Conservation (phyloP, 495 filamentous ascomycete genomes). For the Talaromyces trachyspermus region DNA sequence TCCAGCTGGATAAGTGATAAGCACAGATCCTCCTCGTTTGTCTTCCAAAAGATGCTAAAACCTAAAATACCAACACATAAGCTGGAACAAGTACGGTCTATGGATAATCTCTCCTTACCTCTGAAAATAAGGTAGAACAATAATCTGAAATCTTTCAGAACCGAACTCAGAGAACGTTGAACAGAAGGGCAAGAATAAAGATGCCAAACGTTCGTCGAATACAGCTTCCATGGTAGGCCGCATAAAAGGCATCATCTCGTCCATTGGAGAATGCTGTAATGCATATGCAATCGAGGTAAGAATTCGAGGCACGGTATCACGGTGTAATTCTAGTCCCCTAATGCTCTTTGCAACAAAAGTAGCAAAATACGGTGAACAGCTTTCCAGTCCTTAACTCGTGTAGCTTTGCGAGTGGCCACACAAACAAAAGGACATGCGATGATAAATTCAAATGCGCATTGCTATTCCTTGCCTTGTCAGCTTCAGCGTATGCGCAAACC, state of each 20-base stretch:
- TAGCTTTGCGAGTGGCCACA: slow-evolving; percentile 68
- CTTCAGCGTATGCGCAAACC: slow-evolving; percentile 44
- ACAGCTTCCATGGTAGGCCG: slow-evolving; percentile 55
- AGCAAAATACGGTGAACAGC: slow-evolving; percentile 50
- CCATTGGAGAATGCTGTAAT: slow-evolving; percentile 70
- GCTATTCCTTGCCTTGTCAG: slow-evolving; percentile 20
- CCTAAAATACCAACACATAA: slow-evolving; percentile 24
- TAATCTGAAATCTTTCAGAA: slow-evolving; percentile 63
- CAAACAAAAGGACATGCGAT: slow-evolving; percentile 59
- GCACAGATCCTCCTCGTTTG: slow-evolving; percentile 60
- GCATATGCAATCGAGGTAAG: slow-evolving; percentile 58
- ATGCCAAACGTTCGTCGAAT: slow-evolving; percentile 51
- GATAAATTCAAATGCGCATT: slow-evolving; percentile 43
- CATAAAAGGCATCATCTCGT: slow-evolving; percentile 63
- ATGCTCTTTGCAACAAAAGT: slow-evolving; percentile 42
- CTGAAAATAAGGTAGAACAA: slow-evolving; percentile 75
- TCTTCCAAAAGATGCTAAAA: slow-evolving; percentile 68
- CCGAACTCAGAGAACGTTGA: slow-evolving; percentile 67
- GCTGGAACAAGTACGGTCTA: too few species aligned
- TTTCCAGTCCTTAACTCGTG: slow-evolving; percentile 67
- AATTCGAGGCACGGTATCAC: slow-evolving; percentile 47
- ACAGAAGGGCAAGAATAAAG: slow-evolving; percentile 76
- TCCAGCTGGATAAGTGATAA: slow-evolving; percentile 62
- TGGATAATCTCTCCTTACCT: too few species aligned
- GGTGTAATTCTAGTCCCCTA: slow-evolving; percentile 29